Evolutionary conservation across 768 basidiomycete genomes (phyloP), one percentile per base, ranked within the genome.

Genomic region (Xerocomus brunneocitrinus): DNA sequence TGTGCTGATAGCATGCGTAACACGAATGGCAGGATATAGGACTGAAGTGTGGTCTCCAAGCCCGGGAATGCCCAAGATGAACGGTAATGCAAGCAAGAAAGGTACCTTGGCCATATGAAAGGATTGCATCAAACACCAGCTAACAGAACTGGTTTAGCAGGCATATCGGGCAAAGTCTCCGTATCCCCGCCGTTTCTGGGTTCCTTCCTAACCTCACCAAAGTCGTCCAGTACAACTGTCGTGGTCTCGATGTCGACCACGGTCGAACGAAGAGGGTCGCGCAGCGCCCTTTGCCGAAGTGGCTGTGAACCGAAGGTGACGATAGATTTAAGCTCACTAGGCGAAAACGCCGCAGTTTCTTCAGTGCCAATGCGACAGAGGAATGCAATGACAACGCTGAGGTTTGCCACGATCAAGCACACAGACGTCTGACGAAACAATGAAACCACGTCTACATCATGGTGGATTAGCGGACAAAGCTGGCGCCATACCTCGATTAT

Each of bases 301-400:
- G 40, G 49, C 40, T 16, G 30, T 2, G 49, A 50, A 16, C 49
- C 49, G 14, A 50, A 50, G 2, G 49, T 50, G 40, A 50, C 8
- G 3, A 41, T 7, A 4, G 40, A 34, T 34, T 24, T 32, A 22
- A 50, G 30, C 14, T 41, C 38, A 2, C 19, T 40, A 1, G 38
- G 48, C 12, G 48, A 36, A 31, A 49, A 49, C 12, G 22, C 32
- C 0, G 49, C 39, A 1, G 32, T 35, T 16, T 53, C 47, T 35
- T 53, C 52, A 8, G 52, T 43, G 2, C 41, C 41, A 27, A 49
- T 53, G 41, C 52, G 52, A 32, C 49, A 49, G 52, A 53, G 22
- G 32, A 53, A 49, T 2, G 52, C 52, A 7, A 42, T 41, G 19
- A 53, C 44, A 4, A 53, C 48, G n/a, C 28, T 49, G 12, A 49